Evolutionary conservation across 495 filamentous ascomycete genomes (phyloP), one percentile per base, ranked within the genome.

Genomic region (Lophiostoma macrostomum): DNA sequence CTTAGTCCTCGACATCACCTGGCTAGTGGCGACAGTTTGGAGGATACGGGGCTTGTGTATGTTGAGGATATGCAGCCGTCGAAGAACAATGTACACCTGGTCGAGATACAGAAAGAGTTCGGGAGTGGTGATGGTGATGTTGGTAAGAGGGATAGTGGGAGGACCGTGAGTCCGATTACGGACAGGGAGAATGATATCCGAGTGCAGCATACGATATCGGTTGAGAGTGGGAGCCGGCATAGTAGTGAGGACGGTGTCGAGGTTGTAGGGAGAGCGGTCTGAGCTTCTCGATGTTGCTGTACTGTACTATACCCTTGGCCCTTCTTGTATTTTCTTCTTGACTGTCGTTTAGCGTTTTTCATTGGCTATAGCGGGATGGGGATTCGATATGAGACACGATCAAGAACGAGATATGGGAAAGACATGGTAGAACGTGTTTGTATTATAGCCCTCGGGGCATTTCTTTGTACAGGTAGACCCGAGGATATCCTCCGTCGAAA

Each of bases 11-110:
- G 39, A 8, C 6, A 13, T 10, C 5, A 6, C 11, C 10, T 45
- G 40, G 19, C 14, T 6, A 34, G 16, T n/a, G 41, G 14, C 8
- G 52, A 56, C 25, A 47, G 42, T 18, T 24, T 48, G 28, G 52
- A 52, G 22, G 36, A 48, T 2, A 19, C 5, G 13, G 35, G 51
- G 14, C 24, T 54, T 11, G 51, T 56, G 5, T 56, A 47, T 48
- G 43, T 39, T 14, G 50, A 54, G 31, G 40, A 45, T 41, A 7
- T n/a, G 18, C 12, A 32, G 10, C 34, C 28, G 22, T 8, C n/a
- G n/a, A n/a, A 11, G 2, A 52, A 41, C 25, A 31, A 53, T 20
- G 39, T 53, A 8, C 29, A 14, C 6, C 27, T 48, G 4, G 36
- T 32, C 27, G 27, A 40, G 37, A 54, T 53, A 11, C 18, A 7